Base-by-base conservation (phyloP, 352 stramenopile genomes). In the Pythium myriotylum region DNA sequence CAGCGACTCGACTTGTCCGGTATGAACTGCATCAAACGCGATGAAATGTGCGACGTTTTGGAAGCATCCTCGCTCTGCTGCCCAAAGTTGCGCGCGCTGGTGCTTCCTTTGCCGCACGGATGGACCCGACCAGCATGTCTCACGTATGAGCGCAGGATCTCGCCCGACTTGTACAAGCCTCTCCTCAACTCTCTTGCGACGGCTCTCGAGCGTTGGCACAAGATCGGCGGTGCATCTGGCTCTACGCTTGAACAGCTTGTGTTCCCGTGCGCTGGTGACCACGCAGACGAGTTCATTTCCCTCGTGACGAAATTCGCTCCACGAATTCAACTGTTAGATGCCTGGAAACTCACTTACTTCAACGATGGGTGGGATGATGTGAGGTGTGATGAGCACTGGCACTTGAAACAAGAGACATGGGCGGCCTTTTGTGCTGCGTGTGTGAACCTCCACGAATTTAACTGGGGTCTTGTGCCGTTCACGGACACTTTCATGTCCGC, bases 341-440 rank as follows among this genome's bases (percentile, higher is more conserved):
- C 73, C 22, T 86, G 75, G 74, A 82, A 82, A 45, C 70, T 86
- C 48, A 79, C 74, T 26, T 84, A 83, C 24, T 62, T 79, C 42
- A 70, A 70, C 40, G 74, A 86, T 49, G 74, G 70, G 4, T 84
- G 68, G 70, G 73, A 64, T 3, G 72, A 75, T 19, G 65, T 82
- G 17, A 65, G 68, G 1, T 85, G 76, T 40, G 71, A 84, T 46
- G 77, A 87, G 59, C 70, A 85, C 51, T 87, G 77, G 77, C 61
- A 74, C 14, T 45, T 87, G 4, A 71, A 66, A 3, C 46, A 71
- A 3, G 64, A 71, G 0, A 60, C 64, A 14, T 88, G 78, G 78
- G 62, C 73, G 20, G 48, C 48, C 12, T 88, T 88, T 35, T 82
- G 72, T 46, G 47, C 24, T 4, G 62, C 58, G 9, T 86, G 78